Evolutionary conservation across 495 filamentous ascomycete species (phyloP).

Genomic region (Parmelia sp.): DNA sequence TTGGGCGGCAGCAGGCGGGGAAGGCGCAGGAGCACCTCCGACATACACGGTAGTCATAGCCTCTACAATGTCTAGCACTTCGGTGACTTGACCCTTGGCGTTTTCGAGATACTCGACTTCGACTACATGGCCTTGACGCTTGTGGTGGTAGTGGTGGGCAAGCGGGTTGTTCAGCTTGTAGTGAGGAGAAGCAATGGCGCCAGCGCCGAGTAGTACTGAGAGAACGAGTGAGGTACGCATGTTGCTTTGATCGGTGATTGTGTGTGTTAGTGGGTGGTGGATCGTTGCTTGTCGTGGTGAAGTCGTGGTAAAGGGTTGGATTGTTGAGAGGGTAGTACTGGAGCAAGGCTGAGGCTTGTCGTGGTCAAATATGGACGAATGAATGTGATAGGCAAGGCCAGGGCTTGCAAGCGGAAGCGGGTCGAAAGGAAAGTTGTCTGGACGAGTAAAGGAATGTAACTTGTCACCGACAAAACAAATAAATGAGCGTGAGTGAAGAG

Average conservation of each 20-base stretch:
- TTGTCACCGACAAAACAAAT: slow-evolving; percentile 9
- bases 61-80: slow-evolving; percentile 13
- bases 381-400: slow-evolving; percentile 17
- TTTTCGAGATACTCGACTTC: background rate
- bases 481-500: slow-evolving; percentile 16
- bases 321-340: background rate
- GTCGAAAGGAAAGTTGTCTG: slow-evolving; percentile 7
- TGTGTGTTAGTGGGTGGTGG: background rate
- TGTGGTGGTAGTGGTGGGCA: slow-evolving; percentile 21
- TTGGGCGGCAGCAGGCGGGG: slow-evolving; percentile 5
- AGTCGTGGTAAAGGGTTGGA: background rate
- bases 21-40: background rate
- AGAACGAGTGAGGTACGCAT: slow-evolving; percentile 23
- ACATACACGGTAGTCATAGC: slow-evolving; percentile 13
- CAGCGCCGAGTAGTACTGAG: slow-evolving; percentile 22
- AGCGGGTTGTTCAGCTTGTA: slow-evolving; percentile 17
- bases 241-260: slow-evolving; percentile 5
- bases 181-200: slow-evolving; percentile 21
- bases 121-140: slow-evolving; percentile 12
- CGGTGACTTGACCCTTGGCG: slow-evolving; percentile 9
- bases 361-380: slow-evolving; percentile 16
- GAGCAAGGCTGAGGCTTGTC: slow-evolving; percentile 12
- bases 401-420: slow-evolving; percentile 8
- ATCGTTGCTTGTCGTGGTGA: slow-evolving; percentile 1
- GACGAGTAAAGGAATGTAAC: slow-evolving; percentile 19